These are phyloP conservation scores for Agrocybe pediades DNA, from an alignment of 768 basidiomycete species.

Conservation along the genomic window DNA sequence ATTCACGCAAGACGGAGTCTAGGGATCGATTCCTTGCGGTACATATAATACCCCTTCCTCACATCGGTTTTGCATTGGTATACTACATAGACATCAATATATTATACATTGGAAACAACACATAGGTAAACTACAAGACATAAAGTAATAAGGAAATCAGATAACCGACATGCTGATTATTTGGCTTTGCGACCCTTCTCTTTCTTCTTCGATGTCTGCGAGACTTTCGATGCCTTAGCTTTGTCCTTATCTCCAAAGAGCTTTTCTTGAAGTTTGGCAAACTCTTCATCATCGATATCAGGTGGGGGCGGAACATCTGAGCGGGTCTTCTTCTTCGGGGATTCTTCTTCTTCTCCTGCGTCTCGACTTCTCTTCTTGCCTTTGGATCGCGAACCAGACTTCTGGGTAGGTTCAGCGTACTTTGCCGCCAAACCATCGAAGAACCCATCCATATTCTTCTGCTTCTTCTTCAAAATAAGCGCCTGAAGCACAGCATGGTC, in stretches of 20 bases:
- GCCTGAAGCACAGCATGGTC: constrained; percentile 77
- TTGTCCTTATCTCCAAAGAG: constrained; percentile 38
- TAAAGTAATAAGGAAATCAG: background rate
- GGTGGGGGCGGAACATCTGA: constrained; percentile 42
- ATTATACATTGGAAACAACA: constrained; percentile 1
- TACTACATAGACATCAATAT: background rate
- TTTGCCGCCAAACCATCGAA: constrained; percentile 77
- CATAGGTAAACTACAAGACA: background rate
- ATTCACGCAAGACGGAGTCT: constrained; percentile 81
- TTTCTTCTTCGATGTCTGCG: constrained; percentile 8
- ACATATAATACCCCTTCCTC: constrained; percentile 48
- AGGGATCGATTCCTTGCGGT: constrained; percentile 82
- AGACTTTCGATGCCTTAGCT: background rate
- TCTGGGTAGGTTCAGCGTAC: constrained; percentile 55
- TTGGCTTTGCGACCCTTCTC: constrained; percentile 10
- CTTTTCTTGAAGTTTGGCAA: constrained; percentile 59
- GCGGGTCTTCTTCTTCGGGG: constrained; percentile 54
- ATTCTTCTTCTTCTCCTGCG: constrained; percentile 40
- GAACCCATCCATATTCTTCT: constrained; percentile 68
- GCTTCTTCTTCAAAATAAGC: constrained; percentile 75
- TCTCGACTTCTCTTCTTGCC: constrained; percentile 55
- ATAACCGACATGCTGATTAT: background rate
- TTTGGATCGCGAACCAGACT: constrained; percentile 45
- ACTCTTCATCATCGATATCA: constrained; percentile 69
- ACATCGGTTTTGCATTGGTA: constrained; percentile 5